Conservation (phyloP, 78 protist species). For the Acrasis kona region DNA sequence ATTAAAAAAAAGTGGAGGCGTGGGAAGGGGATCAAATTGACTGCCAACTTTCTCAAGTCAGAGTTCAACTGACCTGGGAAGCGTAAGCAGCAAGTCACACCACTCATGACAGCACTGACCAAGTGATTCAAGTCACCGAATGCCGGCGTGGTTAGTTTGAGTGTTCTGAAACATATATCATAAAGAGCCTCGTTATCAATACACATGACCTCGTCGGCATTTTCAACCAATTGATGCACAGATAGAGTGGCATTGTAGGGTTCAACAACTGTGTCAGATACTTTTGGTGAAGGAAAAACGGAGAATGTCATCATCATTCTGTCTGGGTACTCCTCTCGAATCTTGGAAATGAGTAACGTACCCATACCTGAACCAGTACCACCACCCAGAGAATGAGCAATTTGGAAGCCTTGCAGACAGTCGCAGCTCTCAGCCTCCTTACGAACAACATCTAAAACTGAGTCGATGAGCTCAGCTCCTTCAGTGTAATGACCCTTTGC, state of each 20-base stretch:
- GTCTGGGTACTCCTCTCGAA: constrained; percentile 95
- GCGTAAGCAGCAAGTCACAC: constrained; percentile 93
- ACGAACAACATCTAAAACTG: constrained; percentile 91
- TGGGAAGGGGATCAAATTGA: constrained; percentile 99
- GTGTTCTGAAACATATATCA: constrained; percentile 58
- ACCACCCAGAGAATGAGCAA: constrained; percentile 98
- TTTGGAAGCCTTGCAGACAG: constrained; percentile 98
- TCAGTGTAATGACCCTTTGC: constrained; percentile 98
- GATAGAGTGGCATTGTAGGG: constrained; percentile 98
- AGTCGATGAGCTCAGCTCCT: constrained; percentile 69
- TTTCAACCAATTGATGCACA: constrained; percentile 92
- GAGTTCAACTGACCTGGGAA: constrained; percentile 97
- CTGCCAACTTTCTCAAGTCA: constrained; percentile 96
- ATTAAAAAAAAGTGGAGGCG: constrained; percentile 97
- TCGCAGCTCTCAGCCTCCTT: constrained; percentile 95
- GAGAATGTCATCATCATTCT: constrained; percentile 94
- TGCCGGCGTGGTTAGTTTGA: constrained; percentile 79
- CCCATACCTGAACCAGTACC: constrained; percentile 99
- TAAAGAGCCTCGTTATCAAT: constrained; percentile 97
- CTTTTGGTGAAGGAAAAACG: constrained; percentile 96
- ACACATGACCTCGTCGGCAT: constrained; percentile 87
- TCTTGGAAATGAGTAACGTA: constrained; percentile 72
- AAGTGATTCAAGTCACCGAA: constrained; percentile 95
- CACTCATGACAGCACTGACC: constrained; percentile 88
- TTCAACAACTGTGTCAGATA: constrained; percentile 94